Percentiles rank a stretch among this genome's conserved stretches.
These are phyloP conservation scores for Neopestalotiopsis clavispora DNA, from an alignment of 2,329 filamentous ascomycete genomes.

Conservation along the genomic window DNA sequence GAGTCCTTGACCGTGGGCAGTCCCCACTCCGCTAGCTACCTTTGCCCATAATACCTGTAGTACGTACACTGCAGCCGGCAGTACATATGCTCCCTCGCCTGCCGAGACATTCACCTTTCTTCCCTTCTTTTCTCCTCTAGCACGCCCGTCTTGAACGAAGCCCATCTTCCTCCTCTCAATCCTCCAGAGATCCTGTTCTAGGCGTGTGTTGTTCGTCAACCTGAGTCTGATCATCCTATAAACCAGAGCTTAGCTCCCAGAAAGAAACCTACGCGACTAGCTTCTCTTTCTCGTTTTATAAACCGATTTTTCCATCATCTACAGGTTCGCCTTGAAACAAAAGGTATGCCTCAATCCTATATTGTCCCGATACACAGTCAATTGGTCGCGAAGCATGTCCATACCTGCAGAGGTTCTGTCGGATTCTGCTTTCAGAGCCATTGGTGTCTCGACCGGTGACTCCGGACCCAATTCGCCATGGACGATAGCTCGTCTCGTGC, in stretches of 20 bases:
- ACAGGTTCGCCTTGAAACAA: conserved; percentile 7
- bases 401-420: background rate
- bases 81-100: conserved; percentile 33
- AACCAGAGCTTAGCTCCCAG: conserved; percentile 24
- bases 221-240: conserved; percentile 25
- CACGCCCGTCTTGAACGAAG: conserved; percentile 37
- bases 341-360: conserved; percentile 6
- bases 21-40: conserved; percentile 19
- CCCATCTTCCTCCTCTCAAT: conserved; percentile 17
- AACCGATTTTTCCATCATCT: conserved; percentile 1
- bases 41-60: background rate
- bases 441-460: conserved; percentile 7
- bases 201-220: conserved; percentile 39
- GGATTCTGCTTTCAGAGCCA: background rate
- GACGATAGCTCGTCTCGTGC: conserved; percentile 21
- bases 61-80: conserved; percentile 22
- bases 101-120: conserved; percentile 25
- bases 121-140: conserved; percentile 30
- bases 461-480: conserved; percentile 19
- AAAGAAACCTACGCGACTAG: conserved; percentile 19
- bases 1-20: conserved; percentile 37
- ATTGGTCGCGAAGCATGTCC: background rate
- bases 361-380: background rate
- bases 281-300: background rate
- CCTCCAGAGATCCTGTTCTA: conserved; percentile 32